phyloP scores from a whole-genome alignment of 805 yeast species.

The Priceomyces medius region DNA sequence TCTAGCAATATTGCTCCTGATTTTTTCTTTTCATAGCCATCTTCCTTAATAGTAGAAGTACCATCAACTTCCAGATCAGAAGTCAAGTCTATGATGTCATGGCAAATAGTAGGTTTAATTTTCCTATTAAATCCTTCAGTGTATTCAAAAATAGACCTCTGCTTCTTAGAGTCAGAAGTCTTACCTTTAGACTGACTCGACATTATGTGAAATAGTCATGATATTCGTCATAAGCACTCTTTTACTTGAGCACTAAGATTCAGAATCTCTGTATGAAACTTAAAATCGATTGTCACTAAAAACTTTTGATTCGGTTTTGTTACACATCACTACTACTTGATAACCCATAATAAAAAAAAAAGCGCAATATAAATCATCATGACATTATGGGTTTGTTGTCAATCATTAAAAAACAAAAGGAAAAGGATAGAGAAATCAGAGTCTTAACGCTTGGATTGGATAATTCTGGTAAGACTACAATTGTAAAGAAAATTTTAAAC shows the following conservation, averaged over 20 bases:
- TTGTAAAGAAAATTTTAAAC: constrained; percentile 58
- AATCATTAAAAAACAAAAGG: constrained; percentile 77
- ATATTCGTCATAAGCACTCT: background rate
- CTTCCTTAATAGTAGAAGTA: background rate
- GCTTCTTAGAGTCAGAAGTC: constrained; percentile 11
- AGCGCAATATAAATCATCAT: constrained; percentile 1
- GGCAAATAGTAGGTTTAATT: background rate
- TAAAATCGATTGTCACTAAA: too few relatives aligned
- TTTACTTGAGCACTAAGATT: too few relatives aligned
- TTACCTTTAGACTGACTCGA: background rate
- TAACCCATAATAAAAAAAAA: background rate
- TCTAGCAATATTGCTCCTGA: background rate
- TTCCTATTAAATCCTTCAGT: constrained; percentile 7
- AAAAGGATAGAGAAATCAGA: constrained; percentile 74
- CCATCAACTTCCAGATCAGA: constrained; percentile 4
- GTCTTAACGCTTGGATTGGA: constrained; percentile 81
- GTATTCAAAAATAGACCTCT: constrained; percentile 26
- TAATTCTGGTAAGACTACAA: constrained; percentile 88
- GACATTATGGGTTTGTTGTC: constrained; percentile 72
- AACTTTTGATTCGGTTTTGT: too few relatives aligned
- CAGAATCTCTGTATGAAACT: too few relatives aligned
- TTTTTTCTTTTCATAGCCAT: background rate
- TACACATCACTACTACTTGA: too few relatives aligned
- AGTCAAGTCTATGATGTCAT: constrained; percentile 17
- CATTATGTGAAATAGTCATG: background rate